Evolutionary conservation across 768 basidiomycete genomes (phyloP).

Genomic region (Tephrocybe rancida): DNA sequence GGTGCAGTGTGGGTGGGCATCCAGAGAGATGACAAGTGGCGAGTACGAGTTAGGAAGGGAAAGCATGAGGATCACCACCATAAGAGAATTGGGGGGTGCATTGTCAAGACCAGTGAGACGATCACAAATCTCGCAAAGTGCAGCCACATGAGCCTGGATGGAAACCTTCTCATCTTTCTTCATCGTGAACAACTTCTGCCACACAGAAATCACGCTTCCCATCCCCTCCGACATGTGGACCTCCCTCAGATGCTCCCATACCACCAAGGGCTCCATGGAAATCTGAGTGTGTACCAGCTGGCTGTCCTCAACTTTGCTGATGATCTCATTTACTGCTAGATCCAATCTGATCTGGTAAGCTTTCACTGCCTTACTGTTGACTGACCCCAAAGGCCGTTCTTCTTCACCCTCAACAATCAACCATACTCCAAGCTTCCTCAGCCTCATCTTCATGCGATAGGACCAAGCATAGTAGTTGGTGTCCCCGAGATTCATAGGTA

Average conservation of each 20-base stretch:
- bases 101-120: too few relatives aligned
- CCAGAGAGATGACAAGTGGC: too few relatives aligned
- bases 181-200: background rate
- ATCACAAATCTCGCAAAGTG: too few relatives aligned
- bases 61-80: too few relatives aligned
- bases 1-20: too few relatives aligned
- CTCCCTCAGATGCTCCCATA: background rate
- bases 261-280: background rate
- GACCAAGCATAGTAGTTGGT: too few relatives aligned
- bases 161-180: background rate
- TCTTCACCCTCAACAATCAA: background rate
- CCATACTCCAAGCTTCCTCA: background rate
- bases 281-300: background rate
- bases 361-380: background rate
- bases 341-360: background rate
- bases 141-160: background rate
- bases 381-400: background rate
- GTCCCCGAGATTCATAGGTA: too few relatives aligned
- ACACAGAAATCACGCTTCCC: background rate
- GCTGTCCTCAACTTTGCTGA: background rate
- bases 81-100: too few relatives aligned
- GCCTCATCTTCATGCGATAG: too few relatives aligned
- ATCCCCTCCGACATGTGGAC: background rate
- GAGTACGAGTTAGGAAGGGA: too few relatives aligned
- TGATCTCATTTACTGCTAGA: background rate